Evolutionary conservation across 495 filamentous ascomycete genomes (phyloP).

Genomic region (Aspergillus coremiiformis): DNA sequence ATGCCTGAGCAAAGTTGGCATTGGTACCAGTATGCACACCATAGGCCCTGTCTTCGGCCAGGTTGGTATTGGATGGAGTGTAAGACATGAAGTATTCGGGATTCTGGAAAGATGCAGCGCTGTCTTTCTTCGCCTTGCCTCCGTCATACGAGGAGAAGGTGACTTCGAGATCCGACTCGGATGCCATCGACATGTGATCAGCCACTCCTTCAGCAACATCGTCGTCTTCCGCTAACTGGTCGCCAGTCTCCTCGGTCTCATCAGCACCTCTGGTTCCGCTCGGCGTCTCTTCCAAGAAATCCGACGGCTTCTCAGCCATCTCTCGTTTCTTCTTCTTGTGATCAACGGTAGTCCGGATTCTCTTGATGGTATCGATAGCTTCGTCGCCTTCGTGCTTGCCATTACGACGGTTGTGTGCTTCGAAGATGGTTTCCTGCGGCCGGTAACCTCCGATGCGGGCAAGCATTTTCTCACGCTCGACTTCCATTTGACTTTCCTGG

Average conservation of each 20-base stretch:
- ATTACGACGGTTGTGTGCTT: constrained; percentile 67
- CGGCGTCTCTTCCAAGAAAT: constrained; percentile 22
- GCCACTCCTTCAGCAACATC: constrained; percentile 31
- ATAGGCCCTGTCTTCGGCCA: constrained; percentile 83
- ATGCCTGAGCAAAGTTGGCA: constrained; percentile 72
- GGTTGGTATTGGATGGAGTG: constrained; percentile 63
- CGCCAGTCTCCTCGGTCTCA: constrained; percentile 27
- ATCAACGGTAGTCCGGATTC: constrained; percentile 49
- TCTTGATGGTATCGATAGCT: constrained; percentile 73
- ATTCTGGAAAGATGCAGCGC: constrained; percentile 58
- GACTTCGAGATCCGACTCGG: constrained; percentile 71
- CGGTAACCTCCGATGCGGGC: constrained; percentile 77
- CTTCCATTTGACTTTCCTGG: constrained; percentile 52
- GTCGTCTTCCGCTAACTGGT: constrained; percentile 27
- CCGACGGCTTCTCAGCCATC: constrained; percentile 25
- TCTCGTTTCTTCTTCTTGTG: constrained; percentile 33
- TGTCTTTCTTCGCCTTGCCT: constrained; percentile 27
- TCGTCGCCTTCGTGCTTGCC: constrained; percentile 48
- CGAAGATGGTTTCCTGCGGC: constrained; percentile 89
- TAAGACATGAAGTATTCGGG: constrained; percentile 95
- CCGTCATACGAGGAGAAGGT: constrained; percentile 59
- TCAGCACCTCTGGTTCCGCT: constrained; percentile 23
- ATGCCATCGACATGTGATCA: constrained; percentile 60
- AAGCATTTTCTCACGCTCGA: constrained; percentile 74
- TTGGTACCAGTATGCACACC: constrained; percentile 77